phyloP scores from a whole-genome alignment of 2,329 filamentous ascomycete species.

The Colletotrichum somersetense region DNA sequence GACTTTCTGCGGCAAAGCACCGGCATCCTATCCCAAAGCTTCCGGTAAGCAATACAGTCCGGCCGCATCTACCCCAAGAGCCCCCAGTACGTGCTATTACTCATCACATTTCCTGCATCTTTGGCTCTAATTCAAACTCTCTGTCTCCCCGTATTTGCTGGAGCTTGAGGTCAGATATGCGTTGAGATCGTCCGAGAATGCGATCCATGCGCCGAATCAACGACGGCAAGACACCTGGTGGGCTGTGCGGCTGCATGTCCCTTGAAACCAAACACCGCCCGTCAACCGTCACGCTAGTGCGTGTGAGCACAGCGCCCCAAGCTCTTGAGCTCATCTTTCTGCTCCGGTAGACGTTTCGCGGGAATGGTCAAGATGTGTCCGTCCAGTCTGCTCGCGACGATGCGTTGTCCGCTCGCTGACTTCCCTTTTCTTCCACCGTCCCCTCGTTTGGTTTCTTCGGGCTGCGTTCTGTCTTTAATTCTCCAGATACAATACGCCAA shows the following conservation, averaged over 20 bases:
- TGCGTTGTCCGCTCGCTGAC: conserved; percentile 28
- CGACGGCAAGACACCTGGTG: conserved; percentile 18
- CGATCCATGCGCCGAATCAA: conserved; percentile 36
- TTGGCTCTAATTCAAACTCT: not conserved
- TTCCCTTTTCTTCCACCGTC: conserved; percentile 37
- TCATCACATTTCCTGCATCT: not conserved
- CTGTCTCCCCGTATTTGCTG: conserved; percentile 5
- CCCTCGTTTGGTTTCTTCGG: conserved; percentile 9
- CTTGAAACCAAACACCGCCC: conserved; percentile 39
- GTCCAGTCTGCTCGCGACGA: conserved; percentile 30
- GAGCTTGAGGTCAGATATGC: conserved; percentile 13
- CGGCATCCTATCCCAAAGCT: conserved; percentile 1
- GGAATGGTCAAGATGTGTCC: conserved; percentile 31
- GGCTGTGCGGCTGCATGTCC: conserved; percentile 36
- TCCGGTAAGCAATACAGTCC: conserved; percentile 21
- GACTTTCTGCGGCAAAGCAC: conserved; percentile 29
- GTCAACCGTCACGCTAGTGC: conserved; percentile 31
- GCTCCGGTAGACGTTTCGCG: conserved; percentile 33
- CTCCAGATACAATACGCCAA: conserved; percentile 3
- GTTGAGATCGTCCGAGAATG: conserved; percentile 41
- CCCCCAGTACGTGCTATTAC: not conserved
- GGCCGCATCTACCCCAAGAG: not conserved
- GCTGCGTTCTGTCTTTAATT: not conserved
- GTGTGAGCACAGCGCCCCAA: conserved; percentile 26
- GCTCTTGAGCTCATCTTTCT: conserved; percentile 33